These are phyloP conservation scores for Toxoplasma gondii DNA, from an alignment of 169 alveolate genomes.

Conservation along the genomic window DNA sequence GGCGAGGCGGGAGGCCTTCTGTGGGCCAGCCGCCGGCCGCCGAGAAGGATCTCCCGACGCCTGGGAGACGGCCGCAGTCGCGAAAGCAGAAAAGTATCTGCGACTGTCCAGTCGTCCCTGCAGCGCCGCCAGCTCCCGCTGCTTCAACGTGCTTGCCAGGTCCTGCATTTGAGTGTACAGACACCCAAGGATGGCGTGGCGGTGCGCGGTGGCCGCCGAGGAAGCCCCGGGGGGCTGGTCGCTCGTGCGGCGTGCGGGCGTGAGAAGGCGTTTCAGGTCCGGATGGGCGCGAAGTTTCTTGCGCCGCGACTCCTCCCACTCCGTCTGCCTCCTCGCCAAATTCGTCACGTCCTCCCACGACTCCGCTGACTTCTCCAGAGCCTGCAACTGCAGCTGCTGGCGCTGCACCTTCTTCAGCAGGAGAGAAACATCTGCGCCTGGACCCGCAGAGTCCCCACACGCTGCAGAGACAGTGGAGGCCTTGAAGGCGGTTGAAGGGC, in stretches of 20 bases:
- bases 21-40: too few relatives aligned
- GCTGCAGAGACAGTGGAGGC: not conserved
- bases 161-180: conserved; percentile 42
- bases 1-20: not conserved
- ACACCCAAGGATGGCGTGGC: conserved; percentile 48
- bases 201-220: conserved; percentile 39
- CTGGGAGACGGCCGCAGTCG: not conserved
- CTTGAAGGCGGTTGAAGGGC: not conserved
- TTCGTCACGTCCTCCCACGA: not conserved
- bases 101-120: conserved; percentile 23
- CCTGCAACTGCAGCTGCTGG: conserved; percentile 49
- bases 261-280: not conserved
- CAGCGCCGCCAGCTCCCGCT: conserved; percentile 17
- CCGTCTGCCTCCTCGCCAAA: not conserved
- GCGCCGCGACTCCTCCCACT: conserved; percentile 9
- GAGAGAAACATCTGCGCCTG: not conserved
- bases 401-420: conserved; percentile 36
- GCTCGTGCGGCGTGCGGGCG: not conserved
- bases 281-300: not conserved
- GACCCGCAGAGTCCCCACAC: not conserved
- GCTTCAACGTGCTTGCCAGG: conserved; percentile 12
- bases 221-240: not conserved
- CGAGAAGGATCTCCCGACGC: too few relatives aligned
- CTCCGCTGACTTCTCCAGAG: not conserved
- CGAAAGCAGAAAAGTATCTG: conserved; percentile 34